Evolutionary conservation across 2,329 filamentous ascomycete species (phyloP), one percentile per base, ranked within the genome.

Genomic region (Scytalidium sp.): DNA sequence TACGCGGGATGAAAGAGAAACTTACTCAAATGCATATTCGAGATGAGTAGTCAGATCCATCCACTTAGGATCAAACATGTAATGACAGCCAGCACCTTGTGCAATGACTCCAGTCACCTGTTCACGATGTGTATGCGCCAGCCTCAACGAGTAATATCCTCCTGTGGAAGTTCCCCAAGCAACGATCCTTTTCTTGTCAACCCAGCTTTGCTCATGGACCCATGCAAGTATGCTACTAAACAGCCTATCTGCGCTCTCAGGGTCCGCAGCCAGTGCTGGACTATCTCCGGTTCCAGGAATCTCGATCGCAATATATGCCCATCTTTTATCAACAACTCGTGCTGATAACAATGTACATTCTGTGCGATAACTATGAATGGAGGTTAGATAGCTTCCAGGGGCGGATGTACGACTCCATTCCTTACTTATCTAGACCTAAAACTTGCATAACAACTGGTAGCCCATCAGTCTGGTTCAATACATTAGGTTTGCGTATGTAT

Each of bases 1-100:
- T n/a, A n/a, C n/a, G n/a, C n/a, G n/a, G n/a, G n/a, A n/a, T n/a
- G n/a, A n/a, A n/a, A n/a, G n/a, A n/a, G n/a, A n/a, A n/a, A n/a
- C n/a, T n/a, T n/a, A 69, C 68, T 82, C 79, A 56, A 83, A 83
- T 0, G 80, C 79, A 59, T 83, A 84, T 60, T 83, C 80, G 23
- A 82, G 67, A 46, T 75, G 68, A 55, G 83, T 78, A 15, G 76
- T 76, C 7, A 72, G 60, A n/a, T 73, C 68, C 46, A 84, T 62
- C 80, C 80, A 83, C 46, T 66, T 69, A 3, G 60, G 60, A 40
- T 75, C 70, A 53, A 84, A 83, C 79, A 83, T 83, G 56, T 78
- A 70, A 56, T 83, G 79, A 47, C 70, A 75, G 0, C 80, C 80
- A 2, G 80, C 80, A 0, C 80, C 80, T 17, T 75, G 69, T 3